Evolutionary conservation across 371 early-diverging fungal genomes (phyloP), one percentile per base, ranked within the genome.

Genomic region (Basidiobolus meristosporus): DNA sequence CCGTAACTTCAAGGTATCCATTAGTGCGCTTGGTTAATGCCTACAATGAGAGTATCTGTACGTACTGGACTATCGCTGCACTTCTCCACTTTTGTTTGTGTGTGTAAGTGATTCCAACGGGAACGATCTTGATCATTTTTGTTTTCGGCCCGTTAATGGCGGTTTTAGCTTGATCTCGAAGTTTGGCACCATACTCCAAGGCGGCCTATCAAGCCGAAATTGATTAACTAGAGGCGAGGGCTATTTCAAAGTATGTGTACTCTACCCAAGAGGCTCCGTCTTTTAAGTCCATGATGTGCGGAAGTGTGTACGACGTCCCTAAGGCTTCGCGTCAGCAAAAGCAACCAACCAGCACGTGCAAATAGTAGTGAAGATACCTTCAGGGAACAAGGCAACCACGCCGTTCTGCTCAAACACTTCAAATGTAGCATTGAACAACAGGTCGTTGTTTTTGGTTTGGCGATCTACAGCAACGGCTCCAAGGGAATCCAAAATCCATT

Each of bases 391-490:
- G 11, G 65, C 66, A 12, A 70, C 59, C 1, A 66, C 53, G 39
- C 65, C 71, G 21, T 62, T 65, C 11, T 56, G 14, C 7, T 54
- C 56, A 22, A 70, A 40, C 0, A 59, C 62, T 21, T 64, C 55
- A 39, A 60, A 60, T 1, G 71, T 70, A 0, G 58, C 40, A 14
- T 56, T 47, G 45, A 66, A 70, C 9, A 70, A 34, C 10, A 44
- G 40, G 0, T 60, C 41, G 43, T 70, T 70, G 39, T 68, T 64
- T 40, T 64, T 65, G 19, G 63, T 61, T 12, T 48, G 61, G 38
- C 71, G 56, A 38, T 70, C 71, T 3, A 70, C 71, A 2, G 71
- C 68, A 0, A 70, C 59, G 1, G 60, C 71, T 16, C 71, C 71
- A 45, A 55, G 49, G 34, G 57, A 55, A 7, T 42, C 41, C 20